These are phyloP conservation scores for Xerocomus tenax DNA, from an alignment of 1,284 basidiomycete species.

Conservation along the genomic window DNA sequence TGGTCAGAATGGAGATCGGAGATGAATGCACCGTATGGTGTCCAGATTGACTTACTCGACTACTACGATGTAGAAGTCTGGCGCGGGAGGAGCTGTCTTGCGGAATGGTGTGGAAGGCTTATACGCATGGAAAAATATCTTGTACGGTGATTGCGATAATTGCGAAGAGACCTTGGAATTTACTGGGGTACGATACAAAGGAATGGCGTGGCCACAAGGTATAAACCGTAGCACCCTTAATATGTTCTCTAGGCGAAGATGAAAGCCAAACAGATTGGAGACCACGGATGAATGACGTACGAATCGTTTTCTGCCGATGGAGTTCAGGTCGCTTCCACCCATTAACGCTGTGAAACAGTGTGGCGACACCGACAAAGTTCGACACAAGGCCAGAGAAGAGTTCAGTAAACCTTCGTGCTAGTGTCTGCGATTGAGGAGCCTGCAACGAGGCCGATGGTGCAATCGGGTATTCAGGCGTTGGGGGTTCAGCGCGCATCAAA, in stretches of 20 bases:
- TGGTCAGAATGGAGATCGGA: neutral
- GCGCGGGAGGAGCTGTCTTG: conserved; percentile 68
- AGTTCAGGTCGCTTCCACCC: conserved; percentile 56
- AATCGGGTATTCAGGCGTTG: conserved; percentile 50
- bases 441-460: conserved; percentile 32
- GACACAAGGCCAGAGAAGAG: conserved; percentile 32
- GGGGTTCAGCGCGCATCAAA: conserved; percentile 66
- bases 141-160: conserved; percentile 44
- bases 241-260: conserved; percentile 45
- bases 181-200: conserved; percentile 28
- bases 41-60: conserved; percentile 56
- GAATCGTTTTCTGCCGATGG: conserved; percentile 29
- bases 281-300: conserved; percentile 8
- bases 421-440: conserved; percentile 12
- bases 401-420: conserved; percentile 30
- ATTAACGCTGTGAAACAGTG: conserved; percentile 22
- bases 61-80: conserved; percentile 84
- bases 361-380: conserved; percentile 21
- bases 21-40: neutral
- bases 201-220: conserved; percentile 50
- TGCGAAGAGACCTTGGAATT: conserved; percentile 1
- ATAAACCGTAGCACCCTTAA: conserved; percentile 71
- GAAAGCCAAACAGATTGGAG: neutral
- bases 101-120: conserved; percentile 82
- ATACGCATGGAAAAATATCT: conserved; percentile 86